Percentiles rank a stretch among this genome's conserved stretches.
Conservation (phyloP, 2,329 filamentous ascomycete genomes). For the Pseudocercospora fijiensis region DNA sequence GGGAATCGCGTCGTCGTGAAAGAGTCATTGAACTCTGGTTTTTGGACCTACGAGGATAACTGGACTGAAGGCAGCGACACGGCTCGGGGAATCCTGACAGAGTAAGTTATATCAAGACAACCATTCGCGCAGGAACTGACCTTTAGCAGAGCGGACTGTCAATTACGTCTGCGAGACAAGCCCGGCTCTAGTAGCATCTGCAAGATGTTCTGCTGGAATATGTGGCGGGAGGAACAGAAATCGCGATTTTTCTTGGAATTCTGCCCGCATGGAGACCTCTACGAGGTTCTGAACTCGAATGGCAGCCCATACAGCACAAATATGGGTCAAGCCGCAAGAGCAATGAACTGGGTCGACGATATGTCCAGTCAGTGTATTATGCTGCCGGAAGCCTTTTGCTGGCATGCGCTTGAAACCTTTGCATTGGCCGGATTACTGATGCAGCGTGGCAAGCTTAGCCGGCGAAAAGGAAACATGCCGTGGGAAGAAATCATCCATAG, state of each 20-base stretch:
- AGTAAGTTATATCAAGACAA: background rate
- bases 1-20: conserved; percentile 12
- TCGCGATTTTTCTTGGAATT: conserved; percentile 10
- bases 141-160: background rate
- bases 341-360: background rate
- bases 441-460: conserved; percentile 6
- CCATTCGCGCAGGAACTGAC: background rate
- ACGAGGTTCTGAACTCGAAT: background rate
- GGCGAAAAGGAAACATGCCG: background rate
- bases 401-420: conserved; percentile 9
- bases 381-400: conserved; percentile 15
- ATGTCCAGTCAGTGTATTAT: background rate
- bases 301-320: background rate
- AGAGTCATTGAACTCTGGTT: background rate
- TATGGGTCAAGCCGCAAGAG: background rate
- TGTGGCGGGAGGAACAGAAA: background rate
- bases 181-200: background rate
- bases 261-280: conserved; percentile 12
- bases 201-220: conserved; percentile 1
- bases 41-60: background rate
- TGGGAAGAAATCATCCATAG: conserved; percentile 55
- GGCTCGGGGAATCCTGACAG: background rate
- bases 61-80: conserved; percentile 9
- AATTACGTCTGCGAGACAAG: conserved; percentile 11
- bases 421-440: conserved; percentile 10